Percentiles rank a stretch among this genome's conserved stretches.
These are phyloP conservation scores for Cercospora berteroae DNA, from an alignment of 2,329 filamentous ascomycete genomes.

Conservation along the genomic window DNA sequence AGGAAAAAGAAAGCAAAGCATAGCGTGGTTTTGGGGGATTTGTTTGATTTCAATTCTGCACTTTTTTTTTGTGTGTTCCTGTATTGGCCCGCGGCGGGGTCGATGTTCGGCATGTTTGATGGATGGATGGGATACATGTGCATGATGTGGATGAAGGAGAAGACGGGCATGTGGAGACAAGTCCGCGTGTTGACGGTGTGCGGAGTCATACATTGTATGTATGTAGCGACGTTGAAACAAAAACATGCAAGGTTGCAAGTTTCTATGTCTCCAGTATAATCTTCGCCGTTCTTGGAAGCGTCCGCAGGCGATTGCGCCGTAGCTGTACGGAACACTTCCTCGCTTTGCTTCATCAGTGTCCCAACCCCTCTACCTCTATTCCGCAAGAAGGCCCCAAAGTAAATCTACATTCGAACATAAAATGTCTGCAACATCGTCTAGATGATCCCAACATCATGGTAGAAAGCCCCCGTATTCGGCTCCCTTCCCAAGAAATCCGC, in stretches of 20 bases:
- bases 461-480: background rate
- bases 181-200: background rate
- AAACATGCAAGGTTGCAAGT: background rate
- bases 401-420: background rate
- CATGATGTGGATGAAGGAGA: background rate
- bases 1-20: slow-evolving; percentile 1
- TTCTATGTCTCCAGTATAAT: background rate
- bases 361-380: background rate
- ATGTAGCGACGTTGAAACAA: background rate
- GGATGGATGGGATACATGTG: background rate
- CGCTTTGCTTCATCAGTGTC: background rate
- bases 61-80: background rate
- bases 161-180: background rate
- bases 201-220: background rate
- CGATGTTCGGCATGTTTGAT: background rate
- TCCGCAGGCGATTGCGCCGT: background rate
- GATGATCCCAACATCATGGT: background rate
- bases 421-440: background rate
- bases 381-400: background rate
- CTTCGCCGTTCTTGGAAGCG: background rate
- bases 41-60: background rate
- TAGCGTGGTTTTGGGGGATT: background rate
- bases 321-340: background rate
- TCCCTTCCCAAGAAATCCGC: background rate
- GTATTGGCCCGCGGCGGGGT: background rate